Evolutionary conservation across 2,329 filamentous ascomycete species (phyloP), one percentile per base, ranked within the genome.

Genomic region (Sporothrix schenckii): DNA sequence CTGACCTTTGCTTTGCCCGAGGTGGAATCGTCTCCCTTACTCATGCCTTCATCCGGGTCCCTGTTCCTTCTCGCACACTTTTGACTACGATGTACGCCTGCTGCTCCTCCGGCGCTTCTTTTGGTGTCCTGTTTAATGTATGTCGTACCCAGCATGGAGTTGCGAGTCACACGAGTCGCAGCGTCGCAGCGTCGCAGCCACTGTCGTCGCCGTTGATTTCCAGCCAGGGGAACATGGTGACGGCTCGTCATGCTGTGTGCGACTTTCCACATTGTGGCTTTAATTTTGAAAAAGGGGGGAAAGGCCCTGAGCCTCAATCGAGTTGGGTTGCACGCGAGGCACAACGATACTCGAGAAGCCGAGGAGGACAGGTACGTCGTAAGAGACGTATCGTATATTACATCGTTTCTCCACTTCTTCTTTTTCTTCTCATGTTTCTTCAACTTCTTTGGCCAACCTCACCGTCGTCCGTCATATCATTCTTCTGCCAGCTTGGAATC

Each of bases 141-240:
- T 5, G 4, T 30, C 27, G 27, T 11, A 13, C n/a, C 50, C 50
- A 24, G 50, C 50, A 10, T 21, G 11, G 34, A 61, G 21, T 44
- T n/a, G 13, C 21, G 19, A 61, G 56, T 19, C 60, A 30, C 27
- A 11, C 21, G 61, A 19, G n/a, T 63, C 27, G 58, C 39, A 47
- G 39, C 61, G n/a, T 63, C 27, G 58, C 39, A 47, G 39, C 61
- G 61, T 65, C 44, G 44, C 44, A 65, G 61, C 61, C n/a, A 24
- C 61, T 13, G 2, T 50, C 16, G 24, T 34, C 24, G 44, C 27
- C n/a, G 44, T 50, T 65, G 24, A 49, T 65, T 65, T 65, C 61
- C 14, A 63, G 39, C 60, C 41, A 63, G 60, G 60, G 41, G 39
- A 5, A 44, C 56, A 47, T 39, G 39, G 27, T 21, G 34, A 44